Evolutionary conservation across 495 filamentous ascomycete species (phyloP).

Genomic region (Evernia prunastri): DNA sequence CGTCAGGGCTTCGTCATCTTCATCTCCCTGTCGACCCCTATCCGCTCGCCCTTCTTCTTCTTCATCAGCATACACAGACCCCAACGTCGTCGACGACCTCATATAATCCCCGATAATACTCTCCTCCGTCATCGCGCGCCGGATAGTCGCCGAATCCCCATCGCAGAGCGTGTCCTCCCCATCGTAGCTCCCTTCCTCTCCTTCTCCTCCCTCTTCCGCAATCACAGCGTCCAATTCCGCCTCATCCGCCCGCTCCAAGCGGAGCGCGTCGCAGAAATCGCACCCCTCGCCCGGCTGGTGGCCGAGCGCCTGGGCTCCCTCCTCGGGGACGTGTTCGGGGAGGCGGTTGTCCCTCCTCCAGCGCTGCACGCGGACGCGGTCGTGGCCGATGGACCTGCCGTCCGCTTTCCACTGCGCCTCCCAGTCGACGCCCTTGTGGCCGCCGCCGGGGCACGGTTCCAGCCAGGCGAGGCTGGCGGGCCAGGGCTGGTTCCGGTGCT

Average conservation of each 20-base stretch:
- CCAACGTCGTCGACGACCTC: not conserved
- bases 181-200: not conserved
- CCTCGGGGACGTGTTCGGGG: not conserved
- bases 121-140: not conserved
- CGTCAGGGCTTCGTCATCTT: too few relatives aligned
- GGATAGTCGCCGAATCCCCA: not conserved
- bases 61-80: not conserved
- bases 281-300: not conserved
- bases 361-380: not conserved
- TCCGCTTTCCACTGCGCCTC: not conserved
- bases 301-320: not conserved
- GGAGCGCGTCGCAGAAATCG: conserved; percentile 1
- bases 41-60: not conserved
- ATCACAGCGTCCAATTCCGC: not conserved
- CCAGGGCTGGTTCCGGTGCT: not conserved
- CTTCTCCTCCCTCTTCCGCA: not conserved
- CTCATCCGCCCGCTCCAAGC: not conserved
- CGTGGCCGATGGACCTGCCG: not conserved
- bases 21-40: too few relatives aligned
- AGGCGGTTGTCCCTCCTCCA: not conserved
- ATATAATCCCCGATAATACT: not conserved
- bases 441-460: conserved; percentile 12
- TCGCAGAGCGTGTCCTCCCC: not conserved
- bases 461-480: conserved; percentile 4
- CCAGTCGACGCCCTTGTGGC: not conserved